Conservation (phyloP, 495 filamentous ascomycete genomes). For the Lichina pygmaea region DNA sequence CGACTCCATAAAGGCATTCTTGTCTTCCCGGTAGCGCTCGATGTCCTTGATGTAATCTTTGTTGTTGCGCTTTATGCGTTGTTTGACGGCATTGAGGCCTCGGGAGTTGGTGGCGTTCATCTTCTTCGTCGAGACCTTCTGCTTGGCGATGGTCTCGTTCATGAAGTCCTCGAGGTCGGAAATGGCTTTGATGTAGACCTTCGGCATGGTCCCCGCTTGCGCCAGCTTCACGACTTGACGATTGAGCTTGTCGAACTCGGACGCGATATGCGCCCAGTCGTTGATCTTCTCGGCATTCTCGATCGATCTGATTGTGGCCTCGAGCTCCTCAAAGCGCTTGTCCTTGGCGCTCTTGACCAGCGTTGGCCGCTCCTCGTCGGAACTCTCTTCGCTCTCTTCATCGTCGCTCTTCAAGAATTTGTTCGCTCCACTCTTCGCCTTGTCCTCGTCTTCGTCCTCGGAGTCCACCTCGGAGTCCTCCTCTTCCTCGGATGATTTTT, state of each 20-base stretch:
- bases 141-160: slow-evolving; percentile 78
- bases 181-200: slow-evolving; percentile 75
- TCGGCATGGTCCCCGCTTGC: slow-evolving; percentile 52
- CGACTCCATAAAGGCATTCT: slow-evolving; percentile 66
- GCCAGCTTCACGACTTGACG: slow-evolving; percentile 58
- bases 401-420: slow-evolving; percentile 53
- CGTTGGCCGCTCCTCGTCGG: slow-evolving; percentile 56
- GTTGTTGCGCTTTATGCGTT: slow-evolving; percentile 94
- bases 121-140: slow-evolving; percentile 90
- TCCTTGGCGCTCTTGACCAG: slow-evolving; percentile 92
- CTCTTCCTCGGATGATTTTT: slow-evolving; percentile 10
- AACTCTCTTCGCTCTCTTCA: slow-evolving; percentile 56
- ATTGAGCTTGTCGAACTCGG: slow-evolving; percentile 97
- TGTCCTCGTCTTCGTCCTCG: slow-evolving; percentile 27
- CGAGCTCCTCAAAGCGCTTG: slow-evolving; percentile 83
- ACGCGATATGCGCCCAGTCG: slow-evolving; percentile 83
- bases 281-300: slow-evolving; percentile 93
- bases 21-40: slow-evolving; percentile 61
- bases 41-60: slow-evolving; percentile 75
- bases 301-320: slow-evolving; percentile 63
- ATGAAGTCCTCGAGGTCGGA: slow-evolving; percentile 87
- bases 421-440: slow-evolving; percentile 32
- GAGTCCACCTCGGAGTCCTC: slow-evolving; percentile 28
- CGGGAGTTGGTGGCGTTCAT: slow-evolving; percentile 92
- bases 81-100: slow-evolving; percentile 87